A percentile compares a stretch with the other conserved stretches of the same genome.
Evolutionary conservation across 2,329 filamentous ascomycete genomes (phyloP).

Genomic region (Aspergillus chevalieri): DNA sequence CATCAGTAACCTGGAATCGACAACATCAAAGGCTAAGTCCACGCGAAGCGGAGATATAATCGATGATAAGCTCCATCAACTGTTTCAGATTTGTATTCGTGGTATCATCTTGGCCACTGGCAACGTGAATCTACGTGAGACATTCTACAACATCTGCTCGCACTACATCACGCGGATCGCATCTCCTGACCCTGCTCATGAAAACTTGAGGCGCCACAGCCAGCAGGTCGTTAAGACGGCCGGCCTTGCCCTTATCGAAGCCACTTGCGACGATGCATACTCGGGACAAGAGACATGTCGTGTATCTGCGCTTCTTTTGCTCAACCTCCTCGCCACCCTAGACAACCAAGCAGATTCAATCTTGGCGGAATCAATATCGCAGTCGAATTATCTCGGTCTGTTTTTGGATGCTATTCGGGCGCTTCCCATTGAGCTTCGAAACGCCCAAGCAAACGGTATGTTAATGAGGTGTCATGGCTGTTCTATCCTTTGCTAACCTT

Average conservation of each 20-base stretch:
- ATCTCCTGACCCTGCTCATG: conserved; percentile 44
- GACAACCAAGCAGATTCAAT: conserved; percentile 65
- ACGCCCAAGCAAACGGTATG: conserved; percentile 53
- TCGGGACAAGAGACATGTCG: conserved; percentile 75
- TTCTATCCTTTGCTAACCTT: conserved; percentile 1
- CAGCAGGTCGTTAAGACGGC: conserved; percentile 69
- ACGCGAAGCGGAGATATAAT: conserved; percentile 60
- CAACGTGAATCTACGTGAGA: conserved; percentile 65
- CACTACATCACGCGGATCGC: conserved; percentile 69
- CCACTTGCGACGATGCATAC: conserved; percentile 89
- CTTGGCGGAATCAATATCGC: conserved; percentile 72
- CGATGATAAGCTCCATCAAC: conserved; percentile 81
- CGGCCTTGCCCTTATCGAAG: conserved; percentile 74
- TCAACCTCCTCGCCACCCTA: conserved; percentile 69
- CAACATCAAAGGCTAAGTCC: conserved; percentile 33
- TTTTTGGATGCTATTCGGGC: conserved; percentile 80
- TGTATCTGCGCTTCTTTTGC: conserved; percentile 76
- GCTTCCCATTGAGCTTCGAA: conserved; percentile 66
- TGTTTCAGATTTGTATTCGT: conserved; percentile 80
- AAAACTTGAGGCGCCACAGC: conserved; percentile 44
- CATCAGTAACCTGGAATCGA: conserved; percentile 37
- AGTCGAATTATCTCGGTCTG: conserved; percentile 84
- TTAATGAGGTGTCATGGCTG: background rate
- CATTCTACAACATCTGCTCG: conserved; percentile 89
- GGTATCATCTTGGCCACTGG: conserved; percentile 70